Conservation (phyloP, 352 stramenopile species). For the Pythium rhizo-oryzae region DNA sequence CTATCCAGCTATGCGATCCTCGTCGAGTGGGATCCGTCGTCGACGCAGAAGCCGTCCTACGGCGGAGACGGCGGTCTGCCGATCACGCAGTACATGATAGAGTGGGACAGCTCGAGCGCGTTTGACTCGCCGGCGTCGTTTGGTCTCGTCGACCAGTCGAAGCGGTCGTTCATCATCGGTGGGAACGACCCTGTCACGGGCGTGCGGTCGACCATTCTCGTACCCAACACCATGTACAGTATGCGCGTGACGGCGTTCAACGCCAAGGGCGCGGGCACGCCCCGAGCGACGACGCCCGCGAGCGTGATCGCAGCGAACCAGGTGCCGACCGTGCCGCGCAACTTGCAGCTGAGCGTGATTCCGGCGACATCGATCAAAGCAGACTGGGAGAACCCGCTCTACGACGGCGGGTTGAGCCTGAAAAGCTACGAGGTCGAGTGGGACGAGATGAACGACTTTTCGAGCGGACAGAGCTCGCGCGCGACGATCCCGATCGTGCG, state of each 20-base stretch:
- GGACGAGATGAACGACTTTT: conserved; percentile 81
- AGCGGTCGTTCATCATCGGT: conserved; percentile 88
- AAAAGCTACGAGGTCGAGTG: conserved; percentile 78
- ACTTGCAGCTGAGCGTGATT: conserved; percentile 55
- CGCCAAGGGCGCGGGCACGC: conserved; percentile 60
- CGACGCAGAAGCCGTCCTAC: conserved; percentile 82
- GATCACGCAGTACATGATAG: conserved; percentile 96
- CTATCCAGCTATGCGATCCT: conserved; percentile 92
- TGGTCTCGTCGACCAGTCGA: conserved; percentile 50
- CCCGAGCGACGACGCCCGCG: conserved; percentile 42
- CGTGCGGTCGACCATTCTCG: conserved; percentile 81
- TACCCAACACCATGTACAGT: conserved; percentile 75
- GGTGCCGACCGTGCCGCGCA: conserved; percentile 55
- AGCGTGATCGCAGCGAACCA: conserved; percentile 61
- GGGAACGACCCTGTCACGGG: conserved; percentile 94
- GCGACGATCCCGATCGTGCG: conserved; percentile 85
- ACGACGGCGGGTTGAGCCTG: conserved; percentile 90
- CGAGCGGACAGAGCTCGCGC: conserved; percentile 68
- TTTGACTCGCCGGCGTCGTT: conserved; percentile 91
- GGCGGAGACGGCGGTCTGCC: conserved; percentile 90
- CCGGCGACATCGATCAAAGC: conserved; percentile 79
- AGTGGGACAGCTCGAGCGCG: conserved; percentile 91
- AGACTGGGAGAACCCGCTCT: conserved; percentile 87
- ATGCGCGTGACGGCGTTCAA: conserved; percentile 85
- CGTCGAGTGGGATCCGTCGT: conserved; percentile 90